These are phyloP conservation scores for Starmerella cellae DNA, from an alignment of 805 yeast genomes.

Conservation along the genomic window DNA sequence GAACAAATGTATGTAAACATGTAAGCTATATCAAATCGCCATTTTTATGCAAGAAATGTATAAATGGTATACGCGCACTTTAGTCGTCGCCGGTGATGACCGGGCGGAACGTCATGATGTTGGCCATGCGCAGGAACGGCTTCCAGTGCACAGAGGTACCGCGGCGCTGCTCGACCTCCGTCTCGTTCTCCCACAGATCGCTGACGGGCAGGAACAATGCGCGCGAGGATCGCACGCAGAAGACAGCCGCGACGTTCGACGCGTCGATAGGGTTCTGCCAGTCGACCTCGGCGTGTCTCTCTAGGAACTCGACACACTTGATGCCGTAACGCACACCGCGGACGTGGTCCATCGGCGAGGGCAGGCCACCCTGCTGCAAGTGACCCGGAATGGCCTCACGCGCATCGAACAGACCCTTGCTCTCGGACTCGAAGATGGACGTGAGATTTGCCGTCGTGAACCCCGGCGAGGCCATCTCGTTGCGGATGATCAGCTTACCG, in stretches of 20 bases:
- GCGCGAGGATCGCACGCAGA: slow-evolving; percentile 71
- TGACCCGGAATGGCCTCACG: slow-evolving; percentile 97
- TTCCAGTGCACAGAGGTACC: slow-evolving; percentile 84
- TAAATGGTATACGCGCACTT: not conserved
- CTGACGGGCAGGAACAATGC: slow-evolving; percentile 61
- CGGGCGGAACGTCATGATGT: slow-evolving; percentile 49
- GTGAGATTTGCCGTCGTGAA: slow-evolving; percentile 74
- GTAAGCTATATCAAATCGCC: too few species aligned
- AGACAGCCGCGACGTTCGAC: slow-evolving; percentile 40
- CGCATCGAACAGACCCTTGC: slow-evolving; percentile 66
- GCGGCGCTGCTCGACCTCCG: slow-evolving; percentile 67
- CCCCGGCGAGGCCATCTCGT: slow-evolving; percentile 69
- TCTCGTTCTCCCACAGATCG: slow-evolving; percentile 72
- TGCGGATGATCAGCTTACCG: slow-evolving; percentile 75
- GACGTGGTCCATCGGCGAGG: slow-evolving; percentile 88
- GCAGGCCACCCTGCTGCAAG: slow-evolving; percentile 93
- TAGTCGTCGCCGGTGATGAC: slow-evolving; percentile 7
- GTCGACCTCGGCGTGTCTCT: slow-evolving; percentile 32
- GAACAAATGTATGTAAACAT: too few species aligned
- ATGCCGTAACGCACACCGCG: slow-evolving; percentile 82
- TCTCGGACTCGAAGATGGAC: slow-evolving; percentile 68
- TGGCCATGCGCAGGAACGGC: slow-evolving; percentile 59
- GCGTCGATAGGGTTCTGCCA: slow-evolving; percentile 14
- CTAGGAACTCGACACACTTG: slow-evolving; percentile 78
- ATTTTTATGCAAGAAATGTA: too few species aligned